Evolutionary conservation across 306 rosid species (phyloP).

Genomic region (Citrullus amarus): DNA sequence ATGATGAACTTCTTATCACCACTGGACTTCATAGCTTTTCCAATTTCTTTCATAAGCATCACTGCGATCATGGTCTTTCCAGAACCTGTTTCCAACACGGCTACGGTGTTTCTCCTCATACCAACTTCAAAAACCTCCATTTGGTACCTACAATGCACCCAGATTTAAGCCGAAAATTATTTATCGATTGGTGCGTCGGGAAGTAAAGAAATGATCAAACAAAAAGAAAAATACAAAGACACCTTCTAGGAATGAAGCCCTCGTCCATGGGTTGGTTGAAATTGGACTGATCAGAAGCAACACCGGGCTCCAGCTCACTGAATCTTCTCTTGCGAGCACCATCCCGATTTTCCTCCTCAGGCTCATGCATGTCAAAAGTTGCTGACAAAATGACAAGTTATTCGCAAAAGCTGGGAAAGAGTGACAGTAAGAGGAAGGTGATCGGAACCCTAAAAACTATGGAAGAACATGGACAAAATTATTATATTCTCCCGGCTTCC

Average conservation of each 20-base stretch:
- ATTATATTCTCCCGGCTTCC: neutral
- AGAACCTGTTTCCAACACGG: slow-evolving; percentile 74
- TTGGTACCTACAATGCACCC: slow-evolving; percentile 40
- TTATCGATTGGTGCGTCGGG: neutral
- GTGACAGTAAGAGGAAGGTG: neutral
- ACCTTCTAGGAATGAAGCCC: slow-evolving; percentile 52
- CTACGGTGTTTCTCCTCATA: slow-evolving; percentile 53
- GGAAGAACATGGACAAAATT: neutral
- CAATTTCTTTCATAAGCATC: slow-evolving; percentile 54
- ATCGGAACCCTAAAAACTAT: neutral
- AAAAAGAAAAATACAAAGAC: neutral
- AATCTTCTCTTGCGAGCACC: slow-evolving; percentile 15
- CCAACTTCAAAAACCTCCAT: slow-evolving; percentile 54
- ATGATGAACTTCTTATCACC: slow-evolving; percentile 30
- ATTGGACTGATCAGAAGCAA: slow-evolving; percentile 6
- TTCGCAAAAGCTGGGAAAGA: neutral
- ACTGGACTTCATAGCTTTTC: slow-evolving; percentile 28
- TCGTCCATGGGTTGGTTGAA: slow-evolving; percentile 4
- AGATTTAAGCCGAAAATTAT: neutral
- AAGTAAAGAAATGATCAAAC: neutral
- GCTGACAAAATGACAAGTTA: neutral
- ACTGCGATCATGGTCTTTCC: slow-evolving; percentile 78
- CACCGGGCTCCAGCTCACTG: neutral
- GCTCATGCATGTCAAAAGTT: slow-evolving; percentile 18
- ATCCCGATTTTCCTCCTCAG: neutral